A percentile compares a stretch with the other conserved stretches of the same genome.
These are phyloP conservation scores for Annulohypoxylon truncatum DNA, from an alignment of 2,329 filamentous ascomycete species.

Conservation along the genomic window DNA sequence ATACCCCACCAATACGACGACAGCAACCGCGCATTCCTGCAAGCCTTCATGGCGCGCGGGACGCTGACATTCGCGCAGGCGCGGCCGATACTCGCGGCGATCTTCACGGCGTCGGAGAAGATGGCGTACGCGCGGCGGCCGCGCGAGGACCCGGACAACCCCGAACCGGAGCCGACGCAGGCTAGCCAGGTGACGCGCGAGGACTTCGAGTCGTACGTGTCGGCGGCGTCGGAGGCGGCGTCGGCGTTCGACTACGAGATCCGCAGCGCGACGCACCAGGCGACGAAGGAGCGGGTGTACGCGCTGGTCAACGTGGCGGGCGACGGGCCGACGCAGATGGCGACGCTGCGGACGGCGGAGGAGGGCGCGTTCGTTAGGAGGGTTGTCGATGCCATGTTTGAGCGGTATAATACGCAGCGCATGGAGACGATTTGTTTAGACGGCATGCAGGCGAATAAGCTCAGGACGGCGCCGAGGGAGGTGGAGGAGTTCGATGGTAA, in stretches of 20 bases:
- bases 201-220: constrained; percentile 75
- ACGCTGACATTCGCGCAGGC: constrained; percentile 81
- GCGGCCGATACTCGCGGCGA: constrained; percentile 78
- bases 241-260: constrained; percentile 90
- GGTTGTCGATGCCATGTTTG: constrained; percentile 91
- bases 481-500: constrained; percentile 23
- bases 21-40: constrained; percentile 87
- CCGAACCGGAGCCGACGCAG: constrained; percentile 43
- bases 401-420: constrained; percentile 82
- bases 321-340: constrained; percentile 86
- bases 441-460: constrained; percentile 79
- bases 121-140: neutral
- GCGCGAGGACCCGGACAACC: constrained; percentile 3
- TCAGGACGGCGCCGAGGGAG: constrained; percentile 65
- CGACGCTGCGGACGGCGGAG: constrained; percentile 81
- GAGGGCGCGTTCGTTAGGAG: constrained; percentile 92
- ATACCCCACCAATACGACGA: constrained; percentile 61
- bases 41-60: constrained; percentile 84
- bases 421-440: constrained; percentile 87
- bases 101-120: constrained; percentile 69
- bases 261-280: constrained; percentile 77
- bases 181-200: constrained; percentile 74
- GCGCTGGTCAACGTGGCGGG: constrained; percentile 89
- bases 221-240: constrained; percentile 76
- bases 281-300: constrained; percentile 74